Evolutionary conservation across 1,284 basidiomycete species (phyloP).

Genomic region (Sanghuangporus sanghuang): DNA sequence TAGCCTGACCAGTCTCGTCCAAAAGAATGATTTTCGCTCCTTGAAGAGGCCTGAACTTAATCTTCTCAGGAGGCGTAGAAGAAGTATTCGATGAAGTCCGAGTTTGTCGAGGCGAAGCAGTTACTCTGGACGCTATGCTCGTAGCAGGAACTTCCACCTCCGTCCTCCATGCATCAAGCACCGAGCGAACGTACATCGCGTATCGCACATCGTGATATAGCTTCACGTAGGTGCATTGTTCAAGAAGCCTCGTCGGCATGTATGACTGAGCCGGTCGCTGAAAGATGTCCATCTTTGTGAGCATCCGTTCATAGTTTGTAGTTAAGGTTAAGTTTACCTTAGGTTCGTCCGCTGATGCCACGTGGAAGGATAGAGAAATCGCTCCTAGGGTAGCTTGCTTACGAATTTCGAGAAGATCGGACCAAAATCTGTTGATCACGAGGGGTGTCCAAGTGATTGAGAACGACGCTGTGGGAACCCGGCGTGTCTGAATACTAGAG

Average conservation of each 20-base stretch:
- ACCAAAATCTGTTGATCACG: slow-evolving; percentile 47
- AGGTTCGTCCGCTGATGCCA: slow-evolving; percentile 24
- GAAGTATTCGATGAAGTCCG: not conserved
- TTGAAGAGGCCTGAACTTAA: slow-evolving; percentile 7
- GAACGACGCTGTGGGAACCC: not conserved
- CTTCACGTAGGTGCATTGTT: slow-evolving; percentile 49
- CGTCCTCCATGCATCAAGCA: slow-evolving; percentile 46
- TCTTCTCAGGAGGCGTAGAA: not conserved
- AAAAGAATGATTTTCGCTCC: slow-evolving; percentile 9
- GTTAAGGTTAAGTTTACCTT: slow-evolving; percentile 16
- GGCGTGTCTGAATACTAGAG: slow-evolving; percentile 14
- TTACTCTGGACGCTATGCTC: not conserved
- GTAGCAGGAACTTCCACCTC: not conserved
- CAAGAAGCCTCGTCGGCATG: slow-evolving; percentile 21
- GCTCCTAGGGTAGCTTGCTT: slow-evolving; percentile 37
- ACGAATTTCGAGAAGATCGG: slow-evolving; percentile 41
- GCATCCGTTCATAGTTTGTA: slow-evolving; percentile 18
- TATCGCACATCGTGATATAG: slow-evolving; percentile 52
- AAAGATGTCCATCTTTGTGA: not conserved
- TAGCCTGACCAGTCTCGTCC: slow-evolving; percentile 4
- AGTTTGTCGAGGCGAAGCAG: not conserved
- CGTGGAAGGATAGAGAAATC: slow-evolving; percentile 49
- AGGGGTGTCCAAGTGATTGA: slow-evolving; percentile 46
- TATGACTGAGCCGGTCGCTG: slow-evolving; percentile 11
- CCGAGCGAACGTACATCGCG: slow-evolving; percentile 44